Base-by-base conservation (phyloP, 306 rosid species). In the Mucuna pruriens region DNA sequence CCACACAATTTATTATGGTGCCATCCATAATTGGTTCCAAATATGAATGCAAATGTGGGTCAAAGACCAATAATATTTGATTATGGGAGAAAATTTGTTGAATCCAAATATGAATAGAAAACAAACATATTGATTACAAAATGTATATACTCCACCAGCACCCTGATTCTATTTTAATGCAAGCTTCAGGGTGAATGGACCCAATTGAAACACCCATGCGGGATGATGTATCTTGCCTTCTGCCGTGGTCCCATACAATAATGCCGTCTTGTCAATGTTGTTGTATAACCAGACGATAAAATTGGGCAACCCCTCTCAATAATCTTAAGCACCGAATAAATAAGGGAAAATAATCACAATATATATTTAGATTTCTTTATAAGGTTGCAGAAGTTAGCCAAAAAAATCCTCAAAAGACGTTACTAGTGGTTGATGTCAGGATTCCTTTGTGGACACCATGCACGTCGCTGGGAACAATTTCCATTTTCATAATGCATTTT, bases 221-320 rank as follows among this genome's bases (percentile, higher is more conserved):
- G 19, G 39, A 71, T 76, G 67, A 81, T 4, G 19, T 20, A 7
- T 42, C 23, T 42, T 85, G 49, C 76, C 82, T 72, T 66, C 1
- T 51, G 22, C 54, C 9, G 68, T 72, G 88, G 85, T 77, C 88
- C 88, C 85, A 71, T 62, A 31, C 29, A 19, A 74, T 80, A 74
- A 74, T 67, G 82, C 60, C 46, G 64, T 19, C 15, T 38, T 26
- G 71, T 63, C 36, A 2, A 31, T 44, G 33, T 15, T 81, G 19
- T 7, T 31, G 31, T 57, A 42, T 48, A 66, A 74, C 63, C 45
- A 19, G 2, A 45, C 31, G 16, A 57, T 20, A 79, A 15, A 15
- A 9, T 69, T 49, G 78, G 51, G 15, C 42, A 62, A 75, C 38
- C 16, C 79, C 68, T 39, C 81, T 74, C 55, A 34, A 44, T 54